Evolutionary conservation across 2,329 filamentous ascomycete genomes (phyloP).

Genomic region (Teratosphaeriaceae sp.): DNA sequence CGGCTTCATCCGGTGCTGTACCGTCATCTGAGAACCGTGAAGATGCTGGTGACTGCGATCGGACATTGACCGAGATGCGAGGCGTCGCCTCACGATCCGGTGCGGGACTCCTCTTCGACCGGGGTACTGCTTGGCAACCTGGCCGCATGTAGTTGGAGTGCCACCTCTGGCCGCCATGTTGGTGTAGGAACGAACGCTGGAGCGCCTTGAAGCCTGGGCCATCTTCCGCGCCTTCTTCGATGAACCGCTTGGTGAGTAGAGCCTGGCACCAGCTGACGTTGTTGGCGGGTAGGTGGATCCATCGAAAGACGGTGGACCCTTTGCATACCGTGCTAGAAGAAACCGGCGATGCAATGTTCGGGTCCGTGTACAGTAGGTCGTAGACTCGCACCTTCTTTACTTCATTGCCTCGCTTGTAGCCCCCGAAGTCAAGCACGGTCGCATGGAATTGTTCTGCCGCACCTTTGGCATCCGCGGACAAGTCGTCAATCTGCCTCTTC

Average conservation of each 20-base stretch:
- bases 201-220: constrained; percentile 58
- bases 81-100: not conserved
- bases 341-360: constrained; percentile 4
- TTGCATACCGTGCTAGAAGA: constrained; percentile 29
- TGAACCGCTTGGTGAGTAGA: constrained; percentile 57
- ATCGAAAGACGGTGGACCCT: constrained; percentile 36
- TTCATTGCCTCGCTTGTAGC: constrained; percentile 5
- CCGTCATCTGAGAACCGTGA: not conserved
- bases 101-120: constrained; percentile 4
- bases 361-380: constrained; percentile 11
- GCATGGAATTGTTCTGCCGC: constrained; percentile 7
- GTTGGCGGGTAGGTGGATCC: constrained; percentile 42
- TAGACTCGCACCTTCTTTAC: constrained; percentile 1
- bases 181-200: constrained; percentile 55
- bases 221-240: constrained; percentile 56
- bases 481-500: constrained; percentile 25
- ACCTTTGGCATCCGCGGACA: constrained; percentile 1
- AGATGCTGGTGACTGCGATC: not conserved
- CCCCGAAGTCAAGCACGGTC: constrained; percentile 5
- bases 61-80: not conserved
- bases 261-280: constrained; percentile 58
- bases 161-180: constrained; percentile 51
- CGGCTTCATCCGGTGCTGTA: not conserved
- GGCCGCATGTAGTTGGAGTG: constrained; percentile 60
- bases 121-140: constrained; percentile 33